Evolutionary conservation across 257 asterid genomes (phyloP), one percentile per base, ranked within the genome.

Genomic region (Avicennia marina): DNA sequence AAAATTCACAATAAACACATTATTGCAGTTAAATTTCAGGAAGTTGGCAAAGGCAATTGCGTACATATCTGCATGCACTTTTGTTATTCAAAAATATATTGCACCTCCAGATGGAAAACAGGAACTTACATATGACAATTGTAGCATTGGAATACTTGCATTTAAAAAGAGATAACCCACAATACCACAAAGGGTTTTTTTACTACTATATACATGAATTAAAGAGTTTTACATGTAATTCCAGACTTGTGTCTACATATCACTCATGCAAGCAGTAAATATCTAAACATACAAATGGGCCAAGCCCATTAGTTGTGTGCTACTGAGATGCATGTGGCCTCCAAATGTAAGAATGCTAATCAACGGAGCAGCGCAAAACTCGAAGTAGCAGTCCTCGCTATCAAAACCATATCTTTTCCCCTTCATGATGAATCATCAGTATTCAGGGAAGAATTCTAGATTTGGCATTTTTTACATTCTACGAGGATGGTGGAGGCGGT

Each of bases 401-500:
- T 56, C 46, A 34, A 50, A 47, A 48, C 53, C 15, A 10, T 48
- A 15, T n/a, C 9, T 0, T 42, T 55, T 44, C 19, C 64, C 21
- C 44, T 33, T 15, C 62, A 60, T 60, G 12, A 9, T 18, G 56
- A 39, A 45, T 54, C 63, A 56, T 13, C 58, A 56, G 42, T 12
- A 58, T 11, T 50, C 63, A 53, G 56, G 77, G 69, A 38, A 81
- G 67, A 26, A 26, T 60, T 49, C 66, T 40, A 17, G 64, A 59
- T 31, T 62, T 49, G 47, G 63, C 64, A 15, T 73, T 56, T 49
- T 78, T 72, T 33, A 47, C 55, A 56, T 71, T 73, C 55, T 74
- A 78, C 7, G 90, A 56, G 29, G 86, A 61, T 48, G 83, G 84
- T 21, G 78, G 72, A 54, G 82, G 62, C 16, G 81, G 64, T 27